Base-by-base conservation (phyloP, 495 filamentous ascomycete species). In the Annulohypoxylon maeteangense region DNA sequence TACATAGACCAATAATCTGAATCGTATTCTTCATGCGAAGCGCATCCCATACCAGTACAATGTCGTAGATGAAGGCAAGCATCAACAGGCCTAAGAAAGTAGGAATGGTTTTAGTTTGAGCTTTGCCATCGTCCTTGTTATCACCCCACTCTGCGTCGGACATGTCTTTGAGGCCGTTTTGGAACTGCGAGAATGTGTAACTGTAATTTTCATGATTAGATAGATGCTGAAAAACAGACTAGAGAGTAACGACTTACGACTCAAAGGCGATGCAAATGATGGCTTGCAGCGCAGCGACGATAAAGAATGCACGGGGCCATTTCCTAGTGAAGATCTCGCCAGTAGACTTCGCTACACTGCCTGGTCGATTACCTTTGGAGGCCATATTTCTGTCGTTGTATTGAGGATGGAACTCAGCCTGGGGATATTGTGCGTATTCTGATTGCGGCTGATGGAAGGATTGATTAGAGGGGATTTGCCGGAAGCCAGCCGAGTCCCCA, bases 81-180 rank as follows among this genome's bases (percentile, higher is more conserved):
- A 97, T 96, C 81, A 98, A 96, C n/a, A 99, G 86, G 10, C 95
- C 90, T 23, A 99, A 85, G 80, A 98, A 98, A 12, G 93, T 97
- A 23, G 92, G 90, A 55, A 95, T 92, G 0, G 91, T 92, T 76
- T 89, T 90, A 45, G 89, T 81, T 64, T 83, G 80, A 38, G 85
- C 78, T 31, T 76, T 76, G n/a, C 78, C 67, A 27, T 75, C 44
- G 29, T 80, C 68, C 31, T 79, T 63, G 32, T 71, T 61, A 1
- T 67, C 34, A 20, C 77, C 61, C 22, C 61, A 56, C 7, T 67
- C 36, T 12, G 20, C 56, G 8, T 67, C 57, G 2, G 16, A 59
- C 51, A 58, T 72, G n/a, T 78, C 45, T 22, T 58, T 68, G 7
- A 92, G 74, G 70, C 84, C 87, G 44, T 74, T 76, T 77, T 92